A percentile compares a stretch with the other conserved stretches of the same genome.
Evolutionary conservation across 2,329 filamentous ascomycete species (phyloP).

Genomic region (Pestalotiopsis sp.): DNA sequence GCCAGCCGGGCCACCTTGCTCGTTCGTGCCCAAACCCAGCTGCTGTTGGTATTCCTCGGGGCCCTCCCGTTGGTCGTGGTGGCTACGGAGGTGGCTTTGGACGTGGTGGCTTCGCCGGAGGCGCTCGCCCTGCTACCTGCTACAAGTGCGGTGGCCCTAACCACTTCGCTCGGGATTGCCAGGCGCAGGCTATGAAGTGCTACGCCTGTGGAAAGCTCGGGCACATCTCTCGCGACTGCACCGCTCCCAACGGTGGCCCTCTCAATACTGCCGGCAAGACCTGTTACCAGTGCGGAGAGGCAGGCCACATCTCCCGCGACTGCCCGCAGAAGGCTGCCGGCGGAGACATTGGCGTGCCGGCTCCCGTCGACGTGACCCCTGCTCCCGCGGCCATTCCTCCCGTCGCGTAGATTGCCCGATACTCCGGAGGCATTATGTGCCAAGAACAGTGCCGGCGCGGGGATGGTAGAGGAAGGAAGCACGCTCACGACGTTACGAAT

Average conservation of each 20-base stretch:
- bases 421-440: neutral
- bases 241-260: slow-evolving; percentile 92
- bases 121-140: slow-evolving; percentile 70
- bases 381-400: slow-evolving; percentile 30
- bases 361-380: slow-evolving; percentile 29
- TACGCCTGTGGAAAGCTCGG: slow-evolving; percentile 95
- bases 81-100: slow-evolving; percentile 66
- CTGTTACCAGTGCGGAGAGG: slow-evolving; percentile 96
- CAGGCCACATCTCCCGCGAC: slow-evolving; percentile 94
- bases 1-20: slow-evolving; percentile 90
- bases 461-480: slow-evolving; percentile 13
- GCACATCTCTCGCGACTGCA: slow-evolving; percentile 93
- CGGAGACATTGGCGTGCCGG: slow-evolving; percentile 43
- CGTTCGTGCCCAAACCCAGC: slow-evolving; percentile 83
- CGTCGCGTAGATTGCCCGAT: slow-evolving; percentile 27
- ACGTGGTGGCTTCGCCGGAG: slow-evolving; percentile 74
- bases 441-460: neutral
- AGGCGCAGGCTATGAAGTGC: slow-evolving; percentile 98
- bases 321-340: slow-evolving; percentile 74
- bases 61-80: slow-evolving; percentile 70
- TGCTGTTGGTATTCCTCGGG: slow-evolving; percentile 63
- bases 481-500: slow-evolving; percentile 17
- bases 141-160: slow-evolving; percentile 86
- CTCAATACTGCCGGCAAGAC: slow-evolving; percentile 97
- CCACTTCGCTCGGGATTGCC: slow-evolving; percentile 97